These are phyloP conservation scores for Conticribra weissflogii DNA, from an alignment of 108 stramenopile genomes.

Conservation along the genomic window DNA sequence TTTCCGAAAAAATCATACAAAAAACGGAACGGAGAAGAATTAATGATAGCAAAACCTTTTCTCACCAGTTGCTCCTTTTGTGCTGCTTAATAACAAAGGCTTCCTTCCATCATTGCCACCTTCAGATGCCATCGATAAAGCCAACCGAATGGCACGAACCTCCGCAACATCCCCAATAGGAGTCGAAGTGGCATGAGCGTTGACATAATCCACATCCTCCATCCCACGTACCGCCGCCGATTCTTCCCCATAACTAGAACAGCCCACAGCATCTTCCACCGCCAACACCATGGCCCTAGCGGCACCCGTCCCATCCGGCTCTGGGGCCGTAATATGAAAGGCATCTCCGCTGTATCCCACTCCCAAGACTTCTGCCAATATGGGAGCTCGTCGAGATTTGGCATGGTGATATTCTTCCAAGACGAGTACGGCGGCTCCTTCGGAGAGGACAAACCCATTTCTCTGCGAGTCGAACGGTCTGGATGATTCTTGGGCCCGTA, in stretches of 20 bases:
- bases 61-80: conserved; percentile 90
- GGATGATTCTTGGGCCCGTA: conserved; percentile 29
- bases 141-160: conserved; percentile 68
- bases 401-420: conserved; percentile 91
- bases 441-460: conserved; percentile 95
- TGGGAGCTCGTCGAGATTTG: conserved; percentile 64
- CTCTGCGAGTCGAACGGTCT: conserved; percentile 90
- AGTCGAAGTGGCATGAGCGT: conserved; percentile 98
- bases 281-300: conserved; percentile 85
- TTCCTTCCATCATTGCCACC: not conserved
- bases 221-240: not conserved
- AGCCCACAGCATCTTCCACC: conserved; percentile 47
- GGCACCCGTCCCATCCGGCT: conserved; percentile 85
- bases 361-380: conserved; percentile 68
- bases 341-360: conserved; percentile 86
- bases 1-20: not conserved
- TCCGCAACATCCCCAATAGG: conserved; percentile 95
- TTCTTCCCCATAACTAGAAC: not conserved
- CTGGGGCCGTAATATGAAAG: conserved; percentile 90
- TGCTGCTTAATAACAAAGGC: conserved; percentile 77
- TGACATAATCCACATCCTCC: conserved; percentile 83
- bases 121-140: conserved; percentile 34
- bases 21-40: not conserved
- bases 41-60: not conserved
- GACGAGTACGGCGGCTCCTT: conserved; percentile 91